phyloP scores from a whole-genome alignment of 345 rosid genomes.

The Moringa oleifera region DNA sequence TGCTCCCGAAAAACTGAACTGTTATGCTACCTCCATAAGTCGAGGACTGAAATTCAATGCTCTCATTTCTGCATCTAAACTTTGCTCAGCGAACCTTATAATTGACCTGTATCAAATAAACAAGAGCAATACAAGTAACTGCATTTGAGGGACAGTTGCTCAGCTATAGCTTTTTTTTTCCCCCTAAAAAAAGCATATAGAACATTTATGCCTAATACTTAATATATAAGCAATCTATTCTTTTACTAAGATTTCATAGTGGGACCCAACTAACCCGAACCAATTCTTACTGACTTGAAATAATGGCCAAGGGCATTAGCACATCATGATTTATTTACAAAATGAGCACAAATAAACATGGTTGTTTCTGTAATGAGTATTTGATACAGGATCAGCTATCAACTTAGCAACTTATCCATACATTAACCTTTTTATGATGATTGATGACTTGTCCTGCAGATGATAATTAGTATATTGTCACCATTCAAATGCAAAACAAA shows the following conservation, averaged over 20 bases:
- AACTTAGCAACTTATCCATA: background rate
- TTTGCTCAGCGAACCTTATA: conserved; percentile 74
- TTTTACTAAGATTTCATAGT: no score
- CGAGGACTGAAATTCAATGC: conserved; percentile 88
- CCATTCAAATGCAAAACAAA: no score
- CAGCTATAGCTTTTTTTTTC: background rate
- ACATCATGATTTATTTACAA: background rate
- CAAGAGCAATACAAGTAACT: conserved; percentile 8
- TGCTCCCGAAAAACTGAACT: conserved; percentile 10
- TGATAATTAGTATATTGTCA: background rate
- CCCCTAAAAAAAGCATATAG: no score
- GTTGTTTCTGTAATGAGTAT: background rate
- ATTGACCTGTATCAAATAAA: conserved; percentile 55
- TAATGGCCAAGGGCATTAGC: background rate
- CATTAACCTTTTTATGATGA: background rate
- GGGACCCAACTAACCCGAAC: background rate
- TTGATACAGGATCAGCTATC: background rate
- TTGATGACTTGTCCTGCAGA: background rate
- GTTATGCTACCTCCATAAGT: conserved; percentile 75
- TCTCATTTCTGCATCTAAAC: conserved; percentile 70
- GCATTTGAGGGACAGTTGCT: background rate
- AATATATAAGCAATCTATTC: no score
- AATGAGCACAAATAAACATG: background rate
- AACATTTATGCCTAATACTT: no score
- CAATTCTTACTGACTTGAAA: background rate